Conservation (phyloP, 768 basidiomycete species). For the Coprinopsis marcescibilis region DNA sequence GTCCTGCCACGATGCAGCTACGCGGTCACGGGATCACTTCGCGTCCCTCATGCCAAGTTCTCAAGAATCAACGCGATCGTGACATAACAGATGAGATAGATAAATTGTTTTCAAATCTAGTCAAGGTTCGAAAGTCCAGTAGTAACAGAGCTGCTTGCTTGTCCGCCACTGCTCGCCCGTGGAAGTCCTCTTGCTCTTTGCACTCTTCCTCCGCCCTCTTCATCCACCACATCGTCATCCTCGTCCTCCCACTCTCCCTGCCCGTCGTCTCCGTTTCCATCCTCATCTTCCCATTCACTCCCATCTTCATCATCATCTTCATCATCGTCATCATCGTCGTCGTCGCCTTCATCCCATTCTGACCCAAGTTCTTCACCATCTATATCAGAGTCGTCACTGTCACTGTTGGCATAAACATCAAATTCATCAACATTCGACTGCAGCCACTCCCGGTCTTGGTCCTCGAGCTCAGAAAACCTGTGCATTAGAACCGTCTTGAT, state of each 20-base stretch:
- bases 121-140: constrained; percentile 5
- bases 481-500: constrained; percentile 45
- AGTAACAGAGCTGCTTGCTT: constrained; percentile 2
- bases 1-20: constrained; percentile 26
- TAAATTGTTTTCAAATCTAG: not conserved
- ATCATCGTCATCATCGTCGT: constrained; percentile 11
- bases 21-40: constrained; percentile 33
- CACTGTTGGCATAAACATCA: constrained; percentile 55
- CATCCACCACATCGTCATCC: constrained; percentile 22
- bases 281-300: too few species aligned
- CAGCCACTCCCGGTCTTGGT: constrained; percentile 47
- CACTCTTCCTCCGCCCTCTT: constrained; percentile 11
- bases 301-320: constrained; percentile 8
- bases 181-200: not conserved
- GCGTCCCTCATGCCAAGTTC: constrained; percentile 2
- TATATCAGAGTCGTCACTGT: constrained; percentile 34
- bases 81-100: not conserved
- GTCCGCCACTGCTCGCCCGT: constrained; percentile 1
- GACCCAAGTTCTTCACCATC: constrained; percentile 7
- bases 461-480: constrained; percentile 33
- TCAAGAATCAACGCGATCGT: not conserved
- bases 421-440: constrained; percentile 42
- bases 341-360: constrained; percentile 10
- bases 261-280: constrained; percentile 30
- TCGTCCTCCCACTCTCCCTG: constrained; percentile 25